A percentile compares a stretch with the other conserved stretches of the same genome.
These are phyloP conservation scores for Penicillium bovifimosum DNA, from an alignment of 495 filamentous ascomycete genomes.

Conservation along the genomic window DNA sequence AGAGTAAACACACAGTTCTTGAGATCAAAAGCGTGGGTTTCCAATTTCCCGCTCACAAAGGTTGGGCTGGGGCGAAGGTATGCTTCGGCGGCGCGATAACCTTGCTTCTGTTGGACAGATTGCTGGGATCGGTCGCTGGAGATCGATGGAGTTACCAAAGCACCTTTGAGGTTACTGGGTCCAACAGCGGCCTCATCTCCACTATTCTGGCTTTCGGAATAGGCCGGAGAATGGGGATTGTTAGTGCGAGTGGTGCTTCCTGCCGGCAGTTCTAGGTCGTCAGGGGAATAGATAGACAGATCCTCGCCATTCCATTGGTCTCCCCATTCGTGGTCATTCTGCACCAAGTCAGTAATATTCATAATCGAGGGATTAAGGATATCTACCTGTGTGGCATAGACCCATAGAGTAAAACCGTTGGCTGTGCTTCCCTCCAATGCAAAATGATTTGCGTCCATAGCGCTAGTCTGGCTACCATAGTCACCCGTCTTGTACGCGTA, in stretches of 20 bases:
- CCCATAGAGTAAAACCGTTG: conserved; percentile 85
- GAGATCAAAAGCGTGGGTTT: conserved; percentile 71
- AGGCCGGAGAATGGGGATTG: conserved; percentile 52
- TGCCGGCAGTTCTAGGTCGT: conserved; percentile 65
- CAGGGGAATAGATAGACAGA: conserved; percentile 78
- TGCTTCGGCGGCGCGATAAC: conserved; percentile 86
- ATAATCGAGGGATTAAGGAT: not conserved
- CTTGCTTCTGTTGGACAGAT: conserved; percentile 46
- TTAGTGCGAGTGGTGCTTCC: conserved; percentile 18
- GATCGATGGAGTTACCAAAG: conserved; percentile 66
- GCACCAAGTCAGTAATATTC: conserved; percentile 1
- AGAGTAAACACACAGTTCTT: conserved; percentile 68
- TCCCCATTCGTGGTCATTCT: conserved; percentile 86
- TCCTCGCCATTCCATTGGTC: conserved; percentile 98
- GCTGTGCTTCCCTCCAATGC: conserved; percentile 74
- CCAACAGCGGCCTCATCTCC: conserved; percentile 53
- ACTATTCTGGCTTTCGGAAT: conserved; percentile 51
- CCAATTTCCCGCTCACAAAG: conserved; percentile 60
- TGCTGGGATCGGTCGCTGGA: conserved; percentile 50
- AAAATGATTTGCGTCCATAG: conserved; percentile 96
- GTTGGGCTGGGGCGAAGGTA: conserved; percentile 85
- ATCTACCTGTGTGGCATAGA: conserved; percentile 68
- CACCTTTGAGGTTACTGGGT: conserved; percentile 66
- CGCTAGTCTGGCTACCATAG: conserved; percentile 85
- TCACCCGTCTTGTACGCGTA: conserved; percentile 94